These are phyloP conservation scores for Colletotrichum sp. DNA, from an alignment of 2,329 filamentous ascomycete genomes.

Conservation along the genomic window DNA sequence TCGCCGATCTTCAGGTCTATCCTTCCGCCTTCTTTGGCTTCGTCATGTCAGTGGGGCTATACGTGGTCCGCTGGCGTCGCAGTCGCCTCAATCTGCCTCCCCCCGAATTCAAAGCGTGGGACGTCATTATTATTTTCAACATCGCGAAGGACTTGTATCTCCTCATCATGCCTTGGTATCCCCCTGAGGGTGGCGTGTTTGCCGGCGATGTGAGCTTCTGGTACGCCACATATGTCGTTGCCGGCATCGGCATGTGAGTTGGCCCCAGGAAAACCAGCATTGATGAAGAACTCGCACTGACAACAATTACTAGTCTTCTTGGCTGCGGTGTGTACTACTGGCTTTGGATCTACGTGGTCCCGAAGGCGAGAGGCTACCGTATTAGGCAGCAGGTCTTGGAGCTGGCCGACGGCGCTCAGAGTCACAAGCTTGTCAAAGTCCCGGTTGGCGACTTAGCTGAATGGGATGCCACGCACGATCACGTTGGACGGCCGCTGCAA, in stretches of 20 bases:
- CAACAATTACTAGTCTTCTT: constrained; percentile 41
- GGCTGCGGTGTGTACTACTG: constrained; percentile 63
- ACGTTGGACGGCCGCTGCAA: constrained; percentile 28
- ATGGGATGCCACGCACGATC: constrained; percentile 68
- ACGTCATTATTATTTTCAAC: constrained; percentile 62
- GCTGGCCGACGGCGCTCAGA: constrained; percentile 42
- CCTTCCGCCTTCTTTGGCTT: constrained; percentile 64
- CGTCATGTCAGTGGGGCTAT: constrained; percentile 61
- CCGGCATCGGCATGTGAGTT: constrained; percentile 67
- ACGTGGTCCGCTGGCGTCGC: constrained; percentile 61
- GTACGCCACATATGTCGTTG: constrained; percentile 73
- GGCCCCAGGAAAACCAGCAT: neutral
- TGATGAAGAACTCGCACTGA: fast-evolving
- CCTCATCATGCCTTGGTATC: constrained; percentile 75
- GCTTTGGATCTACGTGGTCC: constrained; percentile 61
- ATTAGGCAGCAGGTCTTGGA: constrained; percentile 56
- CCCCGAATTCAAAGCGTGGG: constrained; percentile 65
- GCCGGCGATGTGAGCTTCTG: constrained; percentile 75
- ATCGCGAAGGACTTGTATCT: constrained; percentile 65
- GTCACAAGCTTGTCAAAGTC: constrained; percentile 57
- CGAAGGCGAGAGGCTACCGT: constrained; percentile 54
- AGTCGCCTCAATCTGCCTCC: constrained; percentile 51
- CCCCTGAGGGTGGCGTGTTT: constrained; percentile 62
- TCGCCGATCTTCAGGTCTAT: constrained; percentile 53
- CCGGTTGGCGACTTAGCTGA: constrained; percentile 49